Evolutionary conservation across 371 early-diverging fungal species (phyloP).

Genomic region (Mortierella sp.): DNA sequence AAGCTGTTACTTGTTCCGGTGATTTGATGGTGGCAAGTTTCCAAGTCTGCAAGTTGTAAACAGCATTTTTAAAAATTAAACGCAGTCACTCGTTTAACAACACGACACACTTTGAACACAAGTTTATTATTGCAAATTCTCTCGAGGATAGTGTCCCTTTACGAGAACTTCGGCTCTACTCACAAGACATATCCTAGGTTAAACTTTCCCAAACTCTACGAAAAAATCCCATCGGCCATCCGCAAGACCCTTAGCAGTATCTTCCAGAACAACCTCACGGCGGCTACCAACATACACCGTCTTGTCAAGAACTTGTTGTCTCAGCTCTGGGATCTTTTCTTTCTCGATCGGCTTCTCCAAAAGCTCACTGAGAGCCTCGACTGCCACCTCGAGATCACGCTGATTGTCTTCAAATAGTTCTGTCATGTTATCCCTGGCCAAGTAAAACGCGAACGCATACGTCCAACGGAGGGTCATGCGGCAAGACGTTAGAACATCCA

Average conservation of each 20-base stretch:
- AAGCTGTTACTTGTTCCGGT: background rate
- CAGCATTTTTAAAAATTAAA: background rate
- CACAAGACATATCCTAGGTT: conserved; percentile 2
- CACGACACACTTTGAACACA: no score
- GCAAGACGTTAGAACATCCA: conserved; percentile 88
- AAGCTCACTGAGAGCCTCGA: conserved; percentile 90
- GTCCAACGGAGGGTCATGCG: conserved; percentile 97
- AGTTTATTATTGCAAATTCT: conserved; percentile 2
- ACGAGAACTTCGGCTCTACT: background rate
- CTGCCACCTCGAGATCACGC: conserved; percentile 94
- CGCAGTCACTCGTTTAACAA: background rate
- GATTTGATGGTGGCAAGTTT: background rate
- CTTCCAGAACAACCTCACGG: conserved; percentile 81
- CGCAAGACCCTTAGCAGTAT: conserved; percentile 81
- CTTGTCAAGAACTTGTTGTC: conserved; percentile 86
- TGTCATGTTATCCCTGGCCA: conserved; percentile 87
- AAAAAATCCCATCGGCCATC: conserved; percentile 81
- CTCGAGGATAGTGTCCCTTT: no score
- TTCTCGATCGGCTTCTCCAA: conserved; percentile 87
- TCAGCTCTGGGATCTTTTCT: conserved; percentile 79
- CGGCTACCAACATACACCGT: conserved; percentile 81
- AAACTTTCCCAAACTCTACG: conserved; percentile 17
- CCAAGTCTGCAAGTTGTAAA: no score
- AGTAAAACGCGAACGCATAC: conserved; percentile 96
- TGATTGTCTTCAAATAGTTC: conserved; percentile 98